phyloP scores from a whole-genome alignment of 2,329 filamentous ascomycete genomes.

The Arthrinium puccinioides region DNA sequence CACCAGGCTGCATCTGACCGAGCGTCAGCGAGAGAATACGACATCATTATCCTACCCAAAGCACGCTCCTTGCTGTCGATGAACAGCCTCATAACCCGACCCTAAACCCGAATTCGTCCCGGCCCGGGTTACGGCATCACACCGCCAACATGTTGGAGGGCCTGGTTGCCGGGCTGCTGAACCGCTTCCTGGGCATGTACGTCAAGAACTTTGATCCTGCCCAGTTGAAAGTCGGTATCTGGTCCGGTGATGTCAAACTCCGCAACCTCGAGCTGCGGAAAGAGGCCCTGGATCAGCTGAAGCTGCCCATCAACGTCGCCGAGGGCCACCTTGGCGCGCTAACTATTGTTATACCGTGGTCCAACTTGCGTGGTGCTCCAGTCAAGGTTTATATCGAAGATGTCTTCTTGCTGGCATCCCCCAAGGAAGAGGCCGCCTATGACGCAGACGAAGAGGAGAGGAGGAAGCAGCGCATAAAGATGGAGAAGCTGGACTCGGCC shows the following conservation, averaged over 20 bases:
- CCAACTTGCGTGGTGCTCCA: slow-evolving; percentile 87
- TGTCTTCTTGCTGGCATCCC: slow-evolving; percentile 90
- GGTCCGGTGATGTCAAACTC: slow-evolving; percentile 96
- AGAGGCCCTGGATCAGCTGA: slow-evolving; percentile 95
- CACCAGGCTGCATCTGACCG: too few species aligned
- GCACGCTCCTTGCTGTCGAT: slow-evolving; percentile 19
- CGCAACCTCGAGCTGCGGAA: slow-evolving; percentile 85
- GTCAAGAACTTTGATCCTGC: slow-evolving; percentile 98
- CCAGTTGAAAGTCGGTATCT: slow-evolving; percentile 97
- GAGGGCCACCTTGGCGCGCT: slow-evolving; percentile 91
- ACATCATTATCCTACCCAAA: too few species aligned
- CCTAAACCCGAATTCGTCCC: slow-evolving; percentile 32
- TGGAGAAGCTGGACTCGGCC: slow-evolving; percentile 96
- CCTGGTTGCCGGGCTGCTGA: slow-evolving; percentile 91
- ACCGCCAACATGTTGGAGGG: slow-evolving; percentile 83
- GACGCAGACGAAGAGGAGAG: slow-evolving; percentile 87
- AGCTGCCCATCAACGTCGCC: slow-evolving; percentile 91
- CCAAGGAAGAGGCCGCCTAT: slow-evolving; percentile 91
- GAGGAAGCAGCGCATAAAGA: slow-evolving; percentile 85
- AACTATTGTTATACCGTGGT: slow-evolving; percentile 93
- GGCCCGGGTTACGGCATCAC: slow-evolving; percentile 66
- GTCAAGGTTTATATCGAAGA: slow-evolving; percentile 95
- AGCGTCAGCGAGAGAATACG: too few species aligned
- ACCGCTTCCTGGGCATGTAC: slow-evolving; percentile 99
- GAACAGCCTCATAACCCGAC: slow-evolving; percentile 16